These are phyloP conservation scores for Trichosporon inkin DNA, from an alignment of 1,284 basidiomycete species.

Conservation along the genomic window DNA sequence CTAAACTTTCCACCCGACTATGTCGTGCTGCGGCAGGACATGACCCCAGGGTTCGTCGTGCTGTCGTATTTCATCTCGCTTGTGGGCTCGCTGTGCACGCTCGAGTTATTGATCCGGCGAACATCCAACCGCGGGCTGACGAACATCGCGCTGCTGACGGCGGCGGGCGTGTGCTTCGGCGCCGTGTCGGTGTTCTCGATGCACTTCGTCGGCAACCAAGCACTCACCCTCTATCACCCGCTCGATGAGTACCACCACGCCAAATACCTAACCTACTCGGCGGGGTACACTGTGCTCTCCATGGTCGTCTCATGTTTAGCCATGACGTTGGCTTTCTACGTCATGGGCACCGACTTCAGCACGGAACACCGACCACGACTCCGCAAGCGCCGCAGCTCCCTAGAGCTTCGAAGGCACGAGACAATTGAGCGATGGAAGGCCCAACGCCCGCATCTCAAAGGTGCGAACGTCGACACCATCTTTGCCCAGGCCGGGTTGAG, in stretches of 20 bases:
- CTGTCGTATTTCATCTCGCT: conserved; percentile 49
- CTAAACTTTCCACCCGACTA: conserved; percentile 17
- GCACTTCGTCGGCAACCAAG: conserved; percentile 53
- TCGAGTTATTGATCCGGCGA: conserved; percentile 50
- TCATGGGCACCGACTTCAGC: conserved; percentile 50
- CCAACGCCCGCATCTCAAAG: conserved; percentile 23
- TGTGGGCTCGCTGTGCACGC: conserved; percentile 50
- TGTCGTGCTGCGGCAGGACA: conserved; percentile 39
- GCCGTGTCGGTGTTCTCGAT: conserved; percentile 52
- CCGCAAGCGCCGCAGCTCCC: conserved; percentile 14
- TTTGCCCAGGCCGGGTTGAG: conserved; percentile 32
- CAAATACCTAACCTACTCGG: conserved; percentile 47
- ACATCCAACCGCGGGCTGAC: conserved; percentile 49
- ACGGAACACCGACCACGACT: conserved; percentile 3
- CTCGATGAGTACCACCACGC: conserved; percentile 24
- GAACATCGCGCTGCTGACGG: conserved; percentile 48
- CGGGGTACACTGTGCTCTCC: conserved; percentile 52
- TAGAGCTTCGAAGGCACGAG: not conserved
- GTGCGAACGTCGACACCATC: conserved; percentile 28
- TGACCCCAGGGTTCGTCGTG: conserved; percentile 49
- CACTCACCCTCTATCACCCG: conserved; percentile 47
- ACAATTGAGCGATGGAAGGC: conserved; percentile 31
- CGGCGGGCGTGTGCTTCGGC: conserved; percentile 51
- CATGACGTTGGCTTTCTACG: conserved; percentile 52
- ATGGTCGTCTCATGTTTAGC: conserved; percentile 49